Conservation (phyloP, 2,329 filamentous ascomycete species). For the Tolypocladium pustulatum region DNA sequence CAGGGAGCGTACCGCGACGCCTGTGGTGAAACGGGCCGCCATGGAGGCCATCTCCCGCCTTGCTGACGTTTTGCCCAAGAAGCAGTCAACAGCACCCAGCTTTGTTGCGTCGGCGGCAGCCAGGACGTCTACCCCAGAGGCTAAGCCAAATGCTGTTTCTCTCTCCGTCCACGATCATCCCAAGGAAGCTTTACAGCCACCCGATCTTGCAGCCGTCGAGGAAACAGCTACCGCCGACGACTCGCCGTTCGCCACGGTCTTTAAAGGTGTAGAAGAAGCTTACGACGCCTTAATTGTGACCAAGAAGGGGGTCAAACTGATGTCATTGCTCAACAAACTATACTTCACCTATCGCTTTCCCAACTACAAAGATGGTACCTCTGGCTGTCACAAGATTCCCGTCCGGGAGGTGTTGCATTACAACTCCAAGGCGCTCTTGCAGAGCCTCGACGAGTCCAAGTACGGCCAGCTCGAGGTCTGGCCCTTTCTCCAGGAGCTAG, state of each 20-base stretch:
- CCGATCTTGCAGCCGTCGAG: neutral
- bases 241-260: constrained; percentile 15
- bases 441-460: constrained; percentile 19
- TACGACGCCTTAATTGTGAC: constrained; percentile 6
- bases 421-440: constrained; percentile 29
- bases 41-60: constrained; percentile 2
- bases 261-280: constrained; percentile 14
- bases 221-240: constrained; percentile 3
- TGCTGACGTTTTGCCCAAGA: neutral
- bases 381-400: constrained; percentile 28
- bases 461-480: constrained; percentile 22
- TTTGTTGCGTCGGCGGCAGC: neutral
- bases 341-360: constrained; percentile 23
- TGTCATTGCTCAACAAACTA: constrained; percentile 15
- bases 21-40: constrained; percentile 5
- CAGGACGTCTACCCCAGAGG: neutral
- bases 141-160: neutral
- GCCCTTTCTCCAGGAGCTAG: constrained; percentile 20
- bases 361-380: constrained; percentile 10
- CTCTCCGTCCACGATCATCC: neutral
- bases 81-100: neutral
- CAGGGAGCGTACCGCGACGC: constrained; percentile 4
- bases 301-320: constrained; percentile 13
- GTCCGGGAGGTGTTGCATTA: constrained; percentile 32
- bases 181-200: neutral